A percentile compares a stretch with the other conserved stretches of the same genome.
These are phyloP conservation scores for Saccharomyces hybrid DNA, from an alignment of 1,139 yeast species.

Conservation along the genomic window DNA sequence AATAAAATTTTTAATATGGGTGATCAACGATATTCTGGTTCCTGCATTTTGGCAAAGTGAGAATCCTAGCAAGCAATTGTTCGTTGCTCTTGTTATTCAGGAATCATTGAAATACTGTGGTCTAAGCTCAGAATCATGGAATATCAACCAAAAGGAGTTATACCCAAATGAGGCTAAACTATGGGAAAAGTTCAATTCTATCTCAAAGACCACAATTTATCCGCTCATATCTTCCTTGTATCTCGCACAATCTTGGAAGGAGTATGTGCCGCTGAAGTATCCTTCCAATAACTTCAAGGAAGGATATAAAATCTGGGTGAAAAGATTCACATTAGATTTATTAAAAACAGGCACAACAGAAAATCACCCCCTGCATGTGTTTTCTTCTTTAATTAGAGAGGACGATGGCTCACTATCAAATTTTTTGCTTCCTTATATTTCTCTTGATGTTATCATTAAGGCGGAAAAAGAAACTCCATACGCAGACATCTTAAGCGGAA, in stretches of 20 bases:
- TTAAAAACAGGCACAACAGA: slow-evolving; percentile 43
- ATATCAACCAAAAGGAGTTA: slow-evolving; percentile 30
- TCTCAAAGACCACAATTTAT: slow-evolving; percentile 64
- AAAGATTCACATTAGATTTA: slow-evolving; percentile 57
- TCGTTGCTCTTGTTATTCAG: slow-evolving; percentile 85
- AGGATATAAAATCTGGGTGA: slow-evolving; percentile 59
- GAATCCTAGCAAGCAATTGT: slow-evolving; percentile 77
- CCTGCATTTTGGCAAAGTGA: slow-evolving; percentile 85
- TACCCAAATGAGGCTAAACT: slow-evolving; percentile 34
- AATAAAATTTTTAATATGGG: slow-evolving; percentile 53
- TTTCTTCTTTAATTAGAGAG: slow-evolving; percentile 59
- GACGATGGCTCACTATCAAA: slow-evolving; percentile 65
- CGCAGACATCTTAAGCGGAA: slow-evolving; percentile 38
- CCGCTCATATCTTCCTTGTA: slow-evolving; percentile 75
- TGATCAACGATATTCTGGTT: slow-evolving; percentile 62
- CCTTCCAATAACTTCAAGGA: slow-evolving; percentile 45
- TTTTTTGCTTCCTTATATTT: slow-evolving; percentile 72
- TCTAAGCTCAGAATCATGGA: slow-evolving; percentile 37
- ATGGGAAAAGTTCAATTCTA: slow-evolving; percentile 61
- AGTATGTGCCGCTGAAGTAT: slow-evolving; percentile 36
- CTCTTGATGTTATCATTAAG: slow-evolving; percentile 54
- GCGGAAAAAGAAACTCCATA: slow-evolving; percentile 36
- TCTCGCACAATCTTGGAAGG: slow-evolving; percentile 42
- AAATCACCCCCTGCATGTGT: slow-evolving; percentile 53
- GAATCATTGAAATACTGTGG: slow-evolving; percentile 66